phyloP scores from a whole-genome alignment of 139 green algal species.

The Auxenochlorella protothecoides region DNA sequence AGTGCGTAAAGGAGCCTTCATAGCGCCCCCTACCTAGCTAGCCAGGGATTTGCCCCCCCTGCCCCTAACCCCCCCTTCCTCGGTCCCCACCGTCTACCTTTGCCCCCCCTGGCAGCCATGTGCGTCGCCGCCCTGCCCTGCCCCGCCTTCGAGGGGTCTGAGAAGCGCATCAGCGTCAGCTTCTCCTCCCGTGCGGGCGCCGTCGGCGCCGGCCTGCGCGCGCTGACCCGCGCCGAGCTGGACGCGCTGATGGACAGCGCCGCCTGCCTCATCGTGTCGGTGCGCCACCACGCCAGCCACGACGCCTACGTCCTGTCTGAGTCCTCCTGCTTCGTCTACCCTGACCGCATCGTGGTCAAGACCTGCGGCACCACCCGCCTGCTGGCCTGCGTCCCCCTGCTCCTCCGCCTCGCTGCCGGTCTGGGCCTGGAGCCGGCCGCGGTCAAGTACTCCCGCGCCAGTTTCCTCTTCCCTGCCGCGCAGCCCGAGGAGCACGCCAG shows the following conservation, averaged over 20 bases:
- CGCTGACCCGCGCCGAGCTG: constrained; percentile 48
- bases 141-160: constrained; percentile 83
- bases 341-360: constrained; percentile 81
- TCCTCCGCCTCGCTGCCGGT: constrained; percentile 60
- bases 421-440: constrained; percentile 45
- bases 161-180: constrained; percentile 90
- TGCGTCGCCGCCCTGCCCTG: constrained; percentile 23
- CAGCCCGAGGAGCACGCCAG: constrained; percentile 43
- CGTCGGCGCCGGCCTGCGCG: constrained; percentile 45
- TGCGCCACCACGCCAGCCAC: constrained; percentile 54
- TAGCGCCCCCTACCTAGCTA: constrained; percentile 25
- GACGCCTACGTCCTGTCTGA: constrained; percentile 98
- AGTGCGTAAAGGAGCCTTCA: constrained; percentile 49
- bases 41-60: background rate
- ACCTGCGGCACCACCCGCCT: constrained; percentile 95
- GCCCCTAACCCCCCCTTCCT: background rate
- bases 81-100: background rate
- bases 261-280: constrained; percentile 88
- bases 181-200: constrained; percentile 38
- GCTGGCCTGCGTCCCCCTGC: constrained; percentile 59
- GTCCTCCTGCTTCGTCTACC: constrained; percentile 92
- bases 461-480: constrained; percentile 87
- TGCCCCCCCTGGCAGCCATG: constrained; percentile 7
- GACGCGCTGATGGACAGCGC: constrained; percentile 60
- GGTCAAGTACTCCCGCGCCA: constrained; percentile 82